phyloP scores from a whole-genome alignment of 208 protist genomes.

The Angomonas ambiguus region DNA sequence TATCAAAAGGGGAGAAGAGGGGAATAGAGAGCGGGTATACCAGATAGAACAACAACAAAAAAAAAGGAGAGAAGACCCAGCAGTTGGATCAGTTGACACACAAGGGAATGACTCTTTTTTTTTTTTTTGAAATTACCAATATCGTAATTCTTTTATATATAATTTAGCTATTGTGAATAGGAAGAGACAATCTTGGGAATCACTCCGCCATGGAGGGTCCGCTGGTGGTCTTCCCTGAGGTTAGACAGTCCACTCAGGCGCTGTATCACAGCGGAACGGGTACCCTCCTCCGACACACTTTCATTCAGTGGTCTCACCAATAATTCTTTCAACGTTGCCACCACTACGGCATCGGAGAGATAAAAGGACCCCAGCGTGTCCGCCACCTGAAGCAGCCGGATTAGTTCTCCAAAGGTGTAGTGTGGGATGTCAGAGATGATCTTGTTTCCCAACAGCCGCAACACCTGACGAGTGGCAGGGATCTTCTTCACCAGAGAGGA shows the following conservation, averaged over 20 bases:
- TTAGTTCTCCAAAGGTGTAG: constrained; percentile 36
- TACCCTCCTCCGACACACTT: constrained; percentile 20
- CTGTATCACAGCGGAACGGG: constrained; percentile 25
- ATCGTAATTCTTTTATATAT: background rate
- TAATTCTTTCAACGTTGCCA: constrained; percentile 61
- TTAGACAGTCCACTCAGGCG: constrained; percentile 34
- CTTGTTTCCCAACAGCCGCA: constrained; percentile 47
- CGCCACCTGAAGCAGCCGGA: constrained; percentile 58
- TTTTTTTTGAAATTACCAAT: background rate
- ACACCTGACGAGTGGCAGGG: constrained; percentile 30
- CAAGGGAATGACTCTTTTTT: background rate
- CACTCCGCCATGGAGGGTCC: background rate
- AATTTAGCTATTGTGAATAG: background rate
- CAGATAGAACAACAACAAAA: background rate
- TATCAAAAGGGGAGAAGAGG: background rate
- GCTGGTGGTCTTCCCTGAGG: background rate
- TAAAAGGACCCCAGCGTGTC: constrained; percentile 41
- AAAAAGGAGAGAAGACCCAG: background rate
- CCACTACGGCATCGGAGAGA: constrained; percentile 57
- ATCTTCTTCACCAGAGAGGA: constrained; percentile 23
- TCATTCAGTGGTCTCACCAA: constrained; percentile 21
- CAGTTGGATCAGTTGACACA: background rate
- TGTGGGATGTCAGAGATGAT: constrained; percentile 42
- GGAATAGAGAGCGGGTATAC: background rate
- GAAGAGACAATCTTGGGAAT: background rate